A percentile compares a stretch with the other conserved stretches of the same genome.
phyloP scores from a whole-genome alignment of 1,139 yeast species.

The Suhomyces anneliseae region DNA sequence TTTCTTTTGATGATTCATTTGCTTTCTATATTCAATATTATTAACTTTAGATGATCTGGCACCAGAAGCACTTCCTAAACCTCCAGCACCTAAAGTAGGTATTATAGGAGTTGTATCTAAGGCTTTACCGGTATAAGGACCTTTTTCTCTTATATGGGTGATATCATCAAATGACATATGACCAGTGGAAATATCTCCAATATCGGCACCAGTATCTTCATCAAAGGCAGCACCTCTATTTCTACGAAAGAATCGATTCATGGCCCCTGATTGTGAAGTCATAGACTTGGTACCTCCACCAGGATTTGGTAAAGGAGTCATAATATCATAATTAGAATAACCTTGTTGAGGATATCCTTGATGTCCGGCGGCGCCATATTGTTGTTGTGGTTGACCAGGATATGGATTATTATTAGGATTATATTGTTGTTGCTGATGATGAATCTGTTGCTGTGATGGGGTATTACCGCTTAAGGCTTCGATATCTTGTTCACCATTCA shows the following conservation, averaged over 20 bases:
- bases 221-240: slow-evolving; percentile 42
- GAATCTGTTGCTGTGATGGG: background rate
- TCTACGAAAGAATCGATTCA: slow-evolving; percentile 46
- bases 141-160: slow-evolving; percentile 60
- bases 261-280: slow-evolving; percentile 38
- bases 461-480: slow-evolving; percentile 21
- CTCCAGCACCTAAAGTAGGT: slow-evolving; percentile 51
- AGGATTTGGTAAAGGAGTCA: slow-evolving; percentile 21
- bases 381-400: background rate
- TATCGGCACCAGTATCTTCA: slow-evolving; percentile 54
- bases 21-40: slow-evolving; percentile 66
- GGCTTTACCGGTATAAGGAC: slow-evolving; percentile 46
- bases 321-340: slow-evolving; percentile 22
- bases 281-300: slow-evolving; percentile 42
- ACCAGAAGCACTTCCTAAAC: slow-evolving; percentile 13
- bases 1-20: slow-evolving; percentile 67
- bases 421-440: slow-evolving; percentile 4
- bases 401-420: background rate
- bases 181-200: slow-evolving; percentile 40
- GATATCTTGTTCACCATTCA: slow-evolving; percentile 32
- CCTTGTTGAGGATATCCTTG: slow-evolving; percentile 1
- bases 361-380: background rate
- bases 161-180: slow-evolving; percentile 64
- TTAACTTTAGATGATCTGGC: slow-evolving; percentile 26
- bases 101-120: slow-evolving; percentile 70